phyloP scores from a whole-genome alignment of 108 stramenopile genomes.

The Hondaea fermentalgiana region DNA sequence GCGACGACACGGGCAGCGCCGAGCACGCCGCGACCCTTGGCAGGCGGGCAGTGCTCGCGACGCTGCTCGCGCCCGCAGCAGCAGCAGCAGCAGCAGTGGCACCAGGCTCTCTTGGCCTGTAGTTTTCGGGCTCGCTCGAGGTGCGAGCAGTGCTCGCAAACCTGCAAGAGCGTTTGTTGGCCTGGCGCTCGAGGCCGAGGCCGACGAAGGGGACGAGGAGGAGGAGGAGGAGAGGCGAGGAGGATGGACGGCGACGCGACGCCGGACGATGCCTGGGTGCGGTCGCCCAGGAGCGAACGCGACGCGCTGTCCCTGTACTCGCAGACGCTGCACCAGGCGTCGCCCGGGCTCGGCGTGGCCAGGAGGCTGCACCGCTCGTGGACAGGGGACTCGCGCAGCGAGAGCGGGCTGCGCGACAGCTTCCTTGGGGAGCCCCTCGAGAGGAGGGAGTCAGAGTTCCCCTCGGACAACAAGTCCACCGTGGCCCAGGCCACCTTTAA shows the following conservation, averaged over 20 bases:
- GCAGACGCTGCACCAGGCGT: not conserved
- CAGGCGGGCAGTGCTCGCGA: too few species aligned
- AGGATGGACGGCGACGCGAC: not conserved
- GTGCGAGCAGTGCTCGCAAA: too few species aligned
- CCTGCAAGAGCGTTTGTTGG: too few species aligned
- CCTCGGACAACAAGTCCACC: not conserved
- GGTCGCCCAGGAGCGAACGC: not conserved
- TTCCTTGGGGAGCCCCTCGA: not conserved
- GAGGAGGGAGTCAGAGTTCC: not conserved
- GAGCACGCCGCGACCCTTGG: too few species aligned
- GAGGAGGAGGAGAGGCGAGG: not conserved
- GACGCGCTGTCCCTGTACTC: not conserved
- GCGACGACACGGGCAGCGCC: too few species aligned
- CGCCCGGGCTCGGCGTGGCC: not conserved
- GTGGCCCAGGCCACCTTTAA: constrained; percentile 16
- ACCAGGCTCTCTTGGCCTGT: too few species aligned
- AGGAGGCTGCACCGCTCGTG: not conserved
- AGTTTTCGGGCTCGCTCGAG: too few species aligned
- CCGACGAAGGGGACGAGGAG: too few species aligned
- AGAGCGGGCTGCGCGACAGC: not conserved
- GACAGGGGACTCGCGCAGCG: not conserved
- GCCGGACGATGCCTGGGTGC: not conserved
- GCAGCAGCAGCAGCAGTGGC: too few species aligned
- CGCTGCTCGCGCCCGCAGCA: too few species aligned
- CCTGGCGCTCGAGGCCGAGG: too few species aligned